Evolutionary conservation across 108 stramenopile genomes (phyloP).

Genomic region (Nitzschia sp.): DNA sequence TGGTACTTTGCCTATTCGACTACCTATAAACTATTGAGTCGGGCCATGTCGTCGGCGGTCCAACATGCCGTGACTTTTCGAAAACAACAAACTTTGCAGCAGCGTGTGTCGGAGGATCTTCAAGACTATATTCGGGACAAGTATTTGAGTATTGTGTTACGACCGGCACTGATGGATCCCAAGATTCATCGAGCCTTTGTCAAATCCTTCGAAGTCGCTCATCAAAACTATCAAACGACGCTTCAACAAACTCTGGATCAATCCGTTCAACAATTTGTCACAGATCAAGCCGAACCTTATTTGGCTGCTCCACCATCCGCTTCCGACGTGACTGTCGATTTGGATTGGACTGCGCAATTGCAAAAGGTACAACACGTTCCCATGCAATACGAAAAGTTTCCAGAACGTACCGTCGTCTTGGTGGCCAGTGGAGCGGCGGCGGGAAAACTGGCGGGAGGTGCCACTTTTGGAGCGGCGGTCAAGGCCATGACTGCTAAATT

Average conservation of each 20-base stretch:
- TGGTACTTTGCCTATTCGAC: too few relatives aligned
- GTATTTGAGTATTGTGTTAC: slow-evolving; percentile 21
- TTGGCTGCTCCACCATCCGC: neutral
- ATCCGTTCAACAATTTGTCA: slow-evolving; percentile 8
- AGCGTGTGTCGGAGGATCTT: too few relatives aligned
- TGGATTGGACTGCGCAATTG: slow-evolving; percentile 24
- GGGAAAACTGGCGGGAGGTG: slow-evolving; percentile 19
- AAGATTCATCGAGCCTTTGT: slow-evolving; percentile 27
- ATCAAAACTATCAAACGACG: slow-evolving; percentile 7
- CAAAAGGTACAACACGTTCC: slow-evolving; percentile 31
- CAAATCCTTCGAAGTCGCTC: neutral
- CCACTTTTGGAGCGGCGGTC: slow-evolving; percentile 1
- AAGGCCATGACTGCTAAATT: slow-evolving; percentile 19
- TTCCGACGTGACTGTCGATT: slow-evolving; percentile 4
- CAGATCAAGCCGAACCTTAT: neutral
- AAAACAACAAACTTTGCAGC: too few relatives aligned
- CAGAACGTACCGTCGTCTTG: slow-evolving; percentile 5
- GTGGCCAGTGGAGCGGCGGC: slow-evolving; percentile 7
- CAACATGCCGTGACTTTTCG: too few relatives aligned
- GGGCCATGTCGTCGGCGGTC: too few relatives aligned
- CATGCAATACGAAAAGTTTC: slow-evolving; percentile 8
- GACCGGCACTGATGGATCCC: slow-evolving; percentile 23
- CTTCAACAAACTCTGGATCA: slow-evolving; percentile 6
- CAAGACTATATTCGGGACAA: too few relatives aligned
- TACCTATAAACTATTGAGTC: too few relatives aligned